Evolutionary conservation across 2,329 filamentous ascomycete species (phyloP).

Genomic region (Colletotrichum chrysophilum): DNA sequence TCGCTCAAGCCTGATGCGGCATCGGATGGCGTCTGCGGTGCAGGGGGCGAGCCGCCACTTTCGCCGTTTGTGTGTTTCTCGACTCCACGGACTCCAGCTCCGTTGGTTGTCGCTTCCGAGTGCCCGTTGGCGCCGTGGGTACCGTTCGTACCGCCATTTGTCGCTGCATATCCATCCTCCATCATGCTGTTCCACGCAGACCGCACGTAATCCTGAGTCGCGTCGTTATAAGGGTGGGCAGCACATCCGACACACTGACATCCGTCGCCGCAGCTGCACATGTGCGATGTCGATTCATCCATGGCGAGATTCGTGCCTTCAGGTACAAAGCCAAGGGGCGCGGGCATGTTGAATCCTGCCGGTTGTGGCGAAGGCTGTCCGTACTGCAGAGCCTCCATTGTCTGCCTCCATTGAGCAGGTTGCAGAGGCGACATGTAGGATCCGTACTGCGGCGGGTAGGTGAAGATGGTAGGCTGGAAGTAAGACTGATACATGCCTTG

Average conservation of each 20-base stretch:
- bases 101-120: background rate
- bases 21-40: slow-evolving; percentile 53
- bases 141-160: slow-evolving; percentile 24
- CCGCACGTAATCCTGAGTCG: slow-evolving; percentile 59
- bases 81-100: background rate
- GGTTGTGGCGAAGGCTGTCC: slow-evolving; percentile 35
- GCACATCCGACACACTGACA: slow-evolving; percentile 74
- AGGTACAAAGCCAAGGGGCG: slow-evolving; percentile 1
- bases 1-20: slow-evolving; percentile 49
- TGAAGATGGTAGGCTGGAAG: slow-evolving; percentile 53
- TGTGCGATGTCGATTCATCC: slow-evolving; percentile 36
- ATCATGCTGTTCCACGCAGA: slow-evolving; percentile 50
- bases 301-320: slow-evolving; percentile 23
- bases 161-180: slow-evolving; percentile 34
- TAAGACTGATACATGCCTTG: slow-evolving; percentile 44
- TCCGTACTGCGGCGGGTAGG: slow-evolving; percentile 59
- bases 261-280: slow-evolving; percentile 67
- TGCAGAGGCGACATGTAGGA: slow-evolving; percentile 61
- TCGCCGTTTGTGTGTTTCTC: slow-evolving; percentile 6
- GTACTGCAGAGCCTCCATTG: slow-evolving; percentile 46
- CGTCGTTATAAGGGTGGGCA: slow-evolving; percentile 70
- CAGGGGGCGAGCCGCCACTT: slow-evolving; percentile 35
- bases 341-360: slow-evolving; percentile 11
- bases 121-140: slow-evolving; percentile 22
- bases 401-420: slow-evolving; percentile 57